Conservation (phyloP, 2,329 filamentous ascomycete species). For the Penicillium concentricum region DNA sequence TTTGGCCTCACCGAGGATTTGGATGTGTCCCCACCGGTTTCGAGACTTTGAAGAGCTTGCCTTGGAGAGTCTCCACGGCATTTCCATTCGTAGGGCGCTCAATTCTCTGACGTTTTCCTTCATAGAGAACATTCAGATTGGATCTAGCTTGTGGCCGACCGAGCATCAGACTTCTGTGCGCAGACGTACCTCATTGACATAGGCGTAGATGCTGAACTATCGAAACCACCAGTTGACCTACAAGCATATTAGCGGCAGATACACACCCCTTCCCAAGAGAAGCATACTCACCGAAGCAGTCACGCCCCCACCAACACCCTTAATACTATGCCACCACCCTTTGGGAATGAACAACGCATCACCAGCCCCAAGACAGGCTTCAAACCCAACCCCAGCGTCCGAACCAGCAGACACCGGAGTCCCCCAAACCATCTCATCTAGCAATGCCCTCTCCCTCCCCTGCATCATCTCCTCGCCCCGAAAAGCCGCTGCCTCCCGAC, state of each 20-base stretch:
- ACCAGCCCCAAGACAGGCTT: conserved; percentile 61
- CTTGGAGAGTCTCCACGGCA: background rate
- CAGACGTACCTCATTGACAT: background rate
- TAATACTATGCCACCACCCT: conserved; percentile 86
- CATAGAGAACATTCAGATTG: background rate
- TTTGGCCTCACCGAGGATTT: background rate
- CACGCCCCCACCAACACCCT: conserved; percentile 58
- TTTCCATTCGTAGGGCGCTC: background rate
- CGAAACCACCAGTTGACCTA: conserved; percentile 80
- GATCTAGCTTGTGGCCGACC: background rate
- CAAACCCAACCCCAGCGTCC: conserved; percentile 35
- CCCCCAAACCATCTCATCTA: conserved; percentile 73
- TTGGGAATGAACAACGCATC: conserved; percentile 77
- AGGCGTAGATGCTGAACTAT: conserved; percentile 30
- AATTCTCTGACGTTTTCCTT: background rate
- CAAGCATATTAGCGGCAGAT: conserved; percentile 12
- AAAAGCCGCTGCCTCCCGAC: conserved; percentile 50
- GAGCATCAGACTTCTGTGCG: too few species aligned
- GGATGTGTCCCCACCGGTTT: background rate
- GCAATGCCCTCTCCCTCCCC: conserved; percentile 64
- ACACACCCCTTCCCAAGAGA: background rate
- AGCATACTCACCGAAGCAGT: conserved; percentile 55
- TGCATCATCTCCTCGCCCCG: conserved; percentile 90
- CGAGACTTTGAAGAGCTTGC: background rate
- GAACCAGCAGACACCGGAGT: conserved; percentile 24